These are phyloP conservation scores for Daldinia loculata DNA, from an alignment of 495 filamentous ascomycete species.

Conservation along the genomic window DNA sequence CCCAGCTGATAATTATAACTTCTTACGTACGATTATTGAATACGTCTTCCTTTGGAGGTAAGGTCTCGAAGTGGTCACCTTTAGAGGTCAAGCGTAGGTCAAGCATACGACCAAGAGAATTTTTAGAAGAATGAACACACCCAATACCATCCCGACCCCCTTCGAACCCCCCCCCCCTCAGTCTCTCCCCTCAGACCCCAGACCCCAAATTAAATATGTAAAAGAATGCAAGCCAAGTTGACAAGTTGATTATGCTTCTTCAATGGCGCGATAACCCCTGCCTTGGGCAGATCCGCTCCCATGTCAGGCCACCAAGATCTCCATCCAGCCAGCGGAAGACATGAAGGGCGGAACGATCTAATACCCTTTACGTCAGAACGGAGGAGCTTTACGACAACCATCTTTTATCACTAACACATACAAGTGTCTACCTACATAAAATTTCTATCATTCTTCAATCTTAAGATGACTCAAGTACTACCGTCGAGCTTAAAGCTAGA, in stretches of 20 bases:
- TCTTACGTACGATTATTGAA: constrained; percentile 35
- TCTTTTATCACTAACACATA: constrained; percentile 27
- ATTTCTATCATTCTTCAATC: neutral
- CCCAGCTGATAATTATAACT: neutral
- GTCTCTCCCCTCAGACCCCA: neutral
- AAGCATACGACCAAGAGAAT: neutral
- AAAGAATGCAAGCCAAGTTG: constrained; percentile 21
- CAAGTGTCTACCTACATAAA: constrained; percentile 6
- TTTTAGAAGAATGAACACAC: neutral
- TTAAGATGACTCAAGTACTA: constrained; percentile 35
- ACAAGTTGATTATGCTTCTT: constrained; percentile 25
- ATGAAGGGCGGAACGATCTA: constrained; percentile 38
- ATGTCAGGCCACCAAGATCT: constrained; percentile 40
- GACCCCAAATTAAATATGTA: constrained; percentile 11
- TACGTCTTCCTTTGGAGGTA: constrained; percentile 36
- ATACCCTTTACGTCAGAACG: constrained; percentile 38
- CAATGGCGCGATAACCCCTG: constrained; percentile 41
- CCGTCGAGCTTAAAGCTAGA: neutral
- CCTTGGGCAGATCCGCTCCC: constrained; percentile 27
- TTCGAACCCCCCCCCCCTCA: neutral
- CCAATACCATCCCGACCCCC: neutral
- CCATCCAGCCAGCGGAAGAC: constrained; percentile 36
- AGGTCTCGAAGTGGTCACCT: constrained; percentile 38
- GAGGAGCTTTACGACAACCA: constrained; percentile 19
- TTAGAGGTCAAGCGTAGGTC: constrained; percentile 36